These are phyloP conservation scores for Neocallimastix lanati DNA, from an alignment of 192 early-diverging fungal genomes.

Conservation along the genomic window DNA sequence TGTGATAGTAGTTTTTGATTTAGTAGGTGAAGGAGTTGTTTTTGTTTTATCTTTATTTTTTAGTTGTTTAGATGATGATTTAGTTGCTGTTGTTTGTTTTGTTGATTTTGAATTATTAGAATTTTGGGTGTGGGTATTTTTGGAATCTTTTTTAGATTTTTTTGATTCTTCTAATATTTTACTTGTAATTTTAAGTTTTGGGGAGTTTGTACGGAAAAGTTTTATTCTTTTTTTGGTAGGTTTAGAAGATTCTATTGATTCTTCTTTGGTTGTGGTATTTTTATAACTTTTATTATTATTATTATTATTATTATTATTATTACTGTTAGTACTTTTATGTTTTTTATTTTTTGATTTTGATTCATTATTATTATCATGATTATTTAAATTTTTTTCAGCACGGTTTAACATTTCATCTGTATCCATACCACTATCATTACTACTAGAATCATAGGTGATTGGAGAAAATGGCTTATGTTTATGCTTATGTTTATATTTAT, in stretches of 20 bases:
- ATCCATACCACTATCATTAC: background rate
- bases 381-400: background rate
- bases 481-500: too few species aligned
- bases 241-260: background rate
- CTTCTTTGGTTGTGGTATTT: too few species aligned
- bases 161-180: background rate
- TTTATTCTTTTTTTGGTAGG: background rate
- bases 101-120: too few species aligned
- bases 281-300: background rate
- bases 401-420: background rate
- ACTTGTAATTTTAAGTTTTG: background rate
- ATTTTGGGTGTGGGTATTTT: background rate
- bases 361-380: too few species aligned
- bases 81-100: too few species aligned
- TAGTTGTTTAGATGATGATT: too few species aligned
- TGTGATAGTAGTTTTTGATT: too few species aligned
- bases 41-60: too few species aligned
- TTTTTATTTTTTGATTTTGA: too few species aligned
- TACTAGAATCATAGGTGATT: background rate
- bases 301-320: background rate
- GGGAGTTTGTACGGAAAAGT: background rate
- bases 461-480: background rate
- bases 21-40: too few species aligned
- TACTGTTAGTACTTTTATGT: too few species aligned
- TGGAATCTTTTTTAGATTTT: background rate